Percentiles rank a stretch among this genome's conserved stretches.
These are phyloP conservation scores for Nevesoporus exiguus DNA, from an alignment of 768 basidiomycete species.

Conservation along the genomic window DNA sequence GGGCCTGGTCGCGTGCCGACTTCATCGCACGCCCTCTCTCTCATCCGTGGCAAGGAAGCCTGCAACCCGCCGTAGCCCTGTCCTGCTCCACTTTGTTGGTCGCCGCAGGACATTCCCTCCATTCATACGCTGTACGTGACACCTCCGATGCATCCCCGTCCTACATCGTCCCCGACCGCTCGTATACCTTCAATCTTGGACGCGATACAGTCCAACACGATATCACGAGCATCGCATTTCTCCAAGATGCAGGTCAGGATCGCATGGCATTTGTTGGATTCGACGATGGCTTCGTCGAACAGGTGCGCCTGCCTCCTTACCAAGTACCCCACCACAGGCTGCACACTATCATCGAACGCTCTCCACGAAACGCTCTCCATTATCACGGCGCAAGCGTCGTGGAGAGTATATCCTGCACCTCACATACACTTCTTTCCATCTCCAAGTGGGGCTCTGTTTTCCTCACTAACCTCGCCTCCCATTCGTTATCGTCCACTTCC, in stretches of 20 bases:
- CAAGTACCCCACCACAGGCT: constrained; percentile 3
- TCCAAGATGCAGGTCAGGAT: constrained; percentile 43
- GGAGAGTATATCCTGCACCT: constrained; percentile 52
- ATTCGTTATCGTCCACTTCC: constrained; percentile 21
- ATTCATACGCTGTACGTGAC: constrained; percentile 51
- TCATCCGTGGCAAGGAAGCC: constrained; percentile 52
- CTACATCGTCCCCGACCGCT: constrained; percentile 45
- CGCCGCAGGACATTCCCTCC: constrained; percentile 55
- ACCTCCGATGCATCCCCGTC: constrained; percentile 36
- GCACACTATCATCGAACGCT: constrained; percentile 21
- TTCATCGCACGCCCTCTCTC: constrained; percentile 68
- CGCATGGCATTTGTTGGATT: constrained; percentile 53
- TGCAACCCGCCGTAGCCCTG: constrained; percentile 56
- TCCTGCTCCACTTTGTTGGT: constrained; percentile 55
- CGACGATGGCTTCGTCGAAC: constrained; percentile 56
- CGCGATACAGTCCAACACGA: constrained; percentile 35
- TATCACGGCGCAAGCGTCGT: constrained; percentile 46
- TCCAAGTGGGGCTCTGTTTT: constrained; percentile 53
- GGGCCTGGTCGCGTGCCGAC: constrained; percentile 45
- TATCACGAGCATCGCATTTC: constrained; percentile 54
- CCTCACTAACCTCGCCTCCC: constrained; percentile 31
- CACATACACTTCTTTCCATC: constrained; percentile 48
- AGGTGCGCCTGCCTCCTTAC: constrained; percentile 35
- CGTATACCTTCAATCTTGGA: constrained; percentile 37
- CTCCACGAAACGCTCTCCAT: constrained; percentile 23